Conservation (phyloP, 768 basidiomycete species). For the Trichaptum fuscoviolaceum region DNA sequence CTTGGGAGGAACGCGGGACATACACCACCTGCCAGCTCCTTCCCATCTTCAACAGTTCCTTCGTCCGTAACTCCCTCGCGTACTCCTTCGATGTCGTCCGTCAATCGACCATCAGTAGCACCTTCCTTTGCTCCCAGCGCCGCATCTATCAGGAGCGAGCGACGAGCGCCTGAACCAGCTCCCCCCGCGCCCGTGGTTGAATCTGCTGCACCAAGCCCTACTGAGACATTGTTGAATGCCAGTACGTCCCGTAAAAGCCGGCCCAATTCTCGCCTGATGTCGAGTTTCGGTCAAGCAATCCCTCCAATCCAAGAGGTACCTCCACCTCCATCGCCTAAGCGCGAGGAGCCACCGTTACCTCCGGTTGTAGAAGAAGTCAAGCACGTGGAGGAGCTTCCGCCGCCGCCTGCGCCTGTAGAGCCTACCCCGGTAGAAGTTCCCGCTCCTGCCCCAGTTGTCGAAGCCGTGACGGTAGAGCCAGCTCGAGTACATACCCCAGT, state of each 20-base stretch:
- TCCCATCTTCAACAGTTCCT: neutral
- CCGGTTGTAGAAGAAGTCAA: neutral
- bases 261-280: neutral
- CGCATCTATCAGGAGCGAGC: neutral
- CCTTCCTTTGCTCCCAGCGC: neutral
- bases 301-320: neutral
- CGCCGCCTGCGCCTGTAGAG: neutral
- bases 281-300: neutral
- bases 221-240: neutral
- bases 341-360: neutral
- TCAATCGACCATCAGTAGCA: neutral
- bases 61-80: neutral
- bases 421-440: neutral
- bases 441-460: neutral
- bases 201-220: neutral
- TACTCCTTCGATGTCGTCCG: neutral
- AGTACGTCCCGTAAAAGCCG: neutral
- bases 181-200: neutral
- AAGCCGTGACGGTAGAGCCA: neutral
- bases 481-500: neutral
- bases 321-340: neutral
- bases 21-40: neutral
- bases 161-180: neutral
- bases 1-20: neutral
- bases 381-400: neutral